Evolutionary conservation across 2,329 filamentous ascomycete species (phyloP).

Genomic region (Parasarocladium wereldwijsianum): DNA sequence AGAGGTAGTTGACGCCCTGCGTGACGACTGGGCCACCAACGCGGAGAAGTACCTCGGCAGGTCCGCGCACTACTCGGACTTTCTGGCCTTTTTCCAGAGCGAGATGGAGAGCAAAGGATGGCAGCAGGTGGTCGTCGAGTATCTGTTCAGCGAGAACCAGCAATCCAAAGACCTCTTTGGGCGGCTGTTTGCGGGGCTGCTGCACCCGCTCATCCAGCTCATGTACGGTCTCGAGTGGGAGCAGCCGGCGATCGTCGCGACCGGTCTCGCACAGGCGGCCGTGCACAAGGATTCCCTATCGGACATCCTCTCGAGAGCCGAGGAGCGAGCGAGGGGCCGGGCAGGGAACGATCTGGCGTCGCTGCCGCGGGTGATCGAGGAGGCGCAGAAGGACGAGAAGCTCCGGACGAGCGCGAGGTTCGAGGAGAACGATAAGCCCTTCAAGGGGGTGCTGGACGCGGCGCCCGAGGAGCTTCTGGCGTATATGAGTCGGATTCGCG

Average conservation of each 20-base stretch:
- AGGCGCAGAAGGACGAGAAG: slow-evolving; percentile 32
- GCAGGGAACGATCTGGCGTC: slow-evolving; percentile 16
- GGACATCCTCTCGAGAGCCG: slow-evolving; percentile 36
- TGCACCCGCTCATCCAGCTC: slow-evolving; percentile 74
- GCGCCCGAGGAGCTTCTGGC: slow-evolving; percentile 49
- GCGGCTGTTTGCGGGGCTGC: slow-evolving; percentile 53
- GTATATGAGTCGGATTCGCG: slow-evolving; percentile 42
- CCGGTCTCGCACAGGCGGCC: slow-evolving; percentile 63
- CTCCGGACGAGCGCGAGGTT: slow-evolving; percentile 33
- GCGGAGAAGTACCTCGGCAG: slow-evolving; percentile 49
- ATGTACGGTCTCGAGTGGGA: slow-evolving; percentile 73
- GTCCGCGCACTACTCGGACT: slow-evolving; percentile 52
- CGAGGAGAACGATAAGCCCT: slow-evolving; percentile 47
- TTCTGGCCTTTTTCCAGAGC: slow-evolving; percentile 58
- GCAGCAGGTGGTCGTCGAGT: slow-evolving; percentile 45
- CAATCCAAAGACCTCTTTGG: slow-evolving; percentile 53
- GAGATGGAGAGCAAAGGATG: slow-evolving; percentile 53
- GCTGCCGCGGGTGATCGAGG: slow-evolving; percentile 39
- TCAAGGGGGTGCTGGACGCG: slow-evolving; percentile 51
- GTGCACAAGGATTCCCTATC: slow-evolving; percentile 48
- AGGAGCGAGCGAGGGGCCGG: slow-evolving; percentile 23
- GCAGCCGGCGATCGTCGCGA: slow-evolving; percentile 68
- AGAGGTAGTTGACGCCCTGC: slow-evolving; percentile 37
- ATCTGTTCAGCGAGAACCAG: slow-evolving; percentile 48
- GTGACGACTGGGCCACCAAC: slow-evolving; percentile 30